phyloP scores from a whole-genome alignment of 208 protist genomes.

The Acanthamoeba sp. region DNA sequence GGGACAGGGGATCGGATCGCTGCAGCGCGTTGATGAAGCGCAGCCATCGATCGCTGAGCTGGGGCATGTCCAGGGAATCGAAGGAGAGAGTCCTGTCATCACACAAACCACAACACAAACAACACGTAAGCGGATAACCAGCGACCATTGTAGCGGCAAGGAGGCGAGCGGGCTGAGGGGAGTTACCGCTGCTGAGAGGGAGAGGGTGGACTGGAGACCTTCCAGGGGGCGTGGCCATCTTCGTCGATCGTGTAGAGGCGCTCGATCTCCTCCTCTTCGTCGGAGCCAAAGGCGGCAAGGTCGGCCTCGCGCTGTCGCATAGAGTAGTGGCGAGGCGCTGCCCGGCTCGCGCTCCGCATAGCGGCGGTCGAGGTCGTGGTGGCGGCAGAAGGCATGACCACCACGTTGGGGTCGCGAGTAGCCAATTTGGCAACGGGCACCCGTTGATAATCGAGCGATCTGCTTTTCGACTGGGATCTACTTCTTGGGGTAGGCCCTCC shows the following conservation, averaged over 20 bases:
- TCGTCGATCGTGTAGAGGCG: conserved; percentile 16
- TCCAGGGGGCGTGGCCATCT: not conserved
- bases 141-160: too few species aligned
- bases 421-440: not conserved
- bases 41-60: not conserved
- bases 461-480: not conserved
- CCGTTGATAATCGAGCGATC: not conserved
- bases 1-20: not conserved
- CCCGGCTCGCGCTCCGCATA: not conserved
- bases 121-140: too few species aligned
- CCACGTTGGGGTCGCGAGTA: not conserved
- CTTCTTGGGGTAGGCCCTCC: not conserved
- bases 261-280: conserved; percentile 10
- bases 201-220: not conserved
- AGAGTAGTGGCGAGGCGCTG: not conserved
- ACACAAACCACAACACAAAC: not conserved
- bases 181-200: not conserved
- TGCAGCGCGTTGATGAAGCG: not conserved
- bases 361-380: not conserved
- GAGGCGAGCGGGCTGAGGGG: not conserved
- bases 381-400: not conserved
- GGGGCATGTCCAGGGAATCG: not conserved
- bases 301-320: conserved; percentile 19
- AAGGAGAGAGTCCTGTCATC: not conserved
- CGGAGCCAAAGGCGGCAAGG: not conserved